Evolutionary conservation across 768 basidiomycete species (phyloP).

Genomic region (Stropharia rugosoannulata): DNA sequence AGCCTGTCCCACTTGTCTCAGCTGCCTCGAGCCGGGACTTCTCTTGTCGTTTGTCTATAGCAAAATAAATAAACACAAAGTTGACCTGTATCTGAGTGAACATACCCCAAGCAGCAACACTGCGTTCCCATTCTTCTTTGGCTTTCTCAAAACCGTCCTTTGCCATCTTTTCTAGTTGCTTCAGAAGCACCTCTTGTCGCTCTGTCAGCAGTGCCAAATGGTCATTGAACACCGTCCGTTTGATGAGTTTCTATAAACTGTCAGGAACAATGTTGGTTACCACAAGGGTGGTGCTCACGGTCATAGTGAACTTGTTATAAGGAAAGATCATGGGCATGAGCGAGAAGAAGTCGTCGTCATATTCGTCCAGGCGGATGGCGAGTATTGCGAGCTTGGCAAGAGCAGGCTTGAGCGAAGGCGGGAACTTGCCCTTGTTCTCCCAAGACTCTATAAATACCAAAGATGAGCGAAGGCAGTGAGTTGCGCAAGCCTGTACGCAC

Average conservation of each 20-base stretch:
- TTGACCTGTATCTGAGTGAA: constrained; percentile 10
- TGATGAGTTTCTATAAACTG: constrained; percentile 78
- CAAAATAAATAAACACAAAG: background rate
- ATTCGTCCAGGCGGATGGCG: constrained; percentile 83
- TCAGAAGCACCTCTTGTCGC: constrained; percentile 68
- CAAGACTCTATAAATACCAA: constrained; percentile 56
- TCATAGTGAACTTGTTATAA: constrained; percentile 96
- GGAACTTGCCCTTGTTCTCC: constrained; percentile 88
- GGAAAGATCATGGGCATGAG: constrained; percentile 86
- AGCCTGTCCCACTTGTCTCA: constrained; percentile 31
- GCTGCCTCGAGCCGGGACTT: constrained; percentile 39
- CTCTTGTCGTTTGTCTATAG: constrained; percentile 55
- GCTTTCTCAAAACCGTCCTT: constrained; percentile 67
- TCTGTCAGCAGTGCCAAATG: constrained; percentile 66
- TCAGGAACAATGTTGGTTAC: background rate
- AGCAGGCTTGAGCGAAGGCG: constrained; percentile 70
- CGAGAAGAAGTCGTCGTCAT: constrained; percentile 90
- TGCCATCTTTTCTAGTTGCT: constrained; percentile 59
- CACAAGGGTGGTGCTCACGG: constrained; percentile 38
- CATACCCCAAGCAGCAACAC: constrained; percentile 66
- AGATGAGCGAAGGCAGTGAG: background rate
- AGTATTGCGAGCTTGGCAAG: constrained; percentile 71
- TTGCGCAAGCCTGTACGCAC: constrained; percentile 28
- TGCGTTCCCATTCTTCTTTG: constrained; percentile 76
- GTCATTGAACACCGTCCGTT: constrained; percentile 79